A percentile compares a stretch with the other conserved stretches of the same genome.
Conservation (phyloP, 1,284 basidiomycete genomes). For the Wolfiporia cocos region DNA sequence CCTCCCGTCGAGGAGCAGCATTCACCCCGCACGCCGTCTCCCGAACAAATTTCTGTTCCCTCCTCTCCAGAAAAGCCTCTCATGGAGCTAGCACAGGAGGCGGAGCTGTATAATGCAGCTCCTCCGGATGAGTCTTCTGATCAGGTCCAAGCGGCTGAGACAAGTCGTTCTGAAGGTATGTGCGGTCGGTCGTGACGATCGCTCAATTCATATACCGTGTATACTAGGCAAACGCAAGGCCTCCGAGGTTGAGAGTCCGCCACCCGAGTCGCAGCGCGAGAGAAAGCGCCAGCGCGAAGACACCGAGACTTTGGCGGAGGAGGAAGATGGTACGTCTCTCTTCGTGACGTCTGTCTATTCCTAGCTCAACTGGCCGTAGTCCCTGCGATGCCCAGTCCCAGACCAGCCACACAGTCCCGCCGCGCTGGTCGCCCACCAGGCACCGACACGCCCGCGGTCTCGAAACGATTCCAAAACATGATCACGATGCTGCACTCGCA, state of each 20-base stretch:
- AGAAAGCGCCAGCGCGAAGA: conserved; percentile 64
- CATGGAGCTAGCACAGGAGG: too few relatives aligned
- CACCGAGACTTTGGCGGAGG: conserved; percentile 60
- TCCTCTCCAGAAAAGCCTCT: too few relatives aligned
- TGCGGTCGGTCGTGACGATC: too few relatives aligned
- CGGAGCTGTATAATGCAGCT: too few relatives aligned
- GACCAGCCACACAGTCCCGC: conserved; percentile 14
- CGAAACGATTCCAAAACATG: conserved; percentile 75
- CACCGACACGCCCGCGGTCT: conserved; percentile 43
- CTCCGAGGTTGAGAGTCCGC: conserved; percentile 41
- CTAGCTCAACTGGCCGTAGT: conserved; percentile 1
- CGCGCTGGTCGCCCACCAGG: conserved; percentile 17
- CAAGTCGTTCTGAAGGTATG: too few relatives aligned
- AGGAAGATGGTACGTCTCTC: conserved; percentile 43
- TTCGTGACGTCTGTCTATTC: background rate
- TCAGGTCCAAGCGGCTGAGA: too few relatives aligned
- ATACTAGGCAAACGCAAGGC: conserved; percentile 75
- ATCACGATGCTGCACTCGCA: conserved; percentile 76
- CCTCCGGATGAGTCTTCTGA: too few relatives aligned
- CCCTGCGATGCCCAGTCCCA: too few relatives aligned
- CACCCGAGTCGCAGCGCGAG: conserved; percentile 46
- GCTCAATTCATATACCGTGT: too few relatives aligned
- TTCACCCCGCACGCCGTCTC: too few relatives aligned
- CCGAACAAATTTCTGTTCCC: too few relatives aligned
- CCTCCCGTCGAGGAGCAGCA: too few relatives aligned